Conservation (phyloP, 2,329 filamentous ascomycete species). For the Penicillium sp. region DNA sequence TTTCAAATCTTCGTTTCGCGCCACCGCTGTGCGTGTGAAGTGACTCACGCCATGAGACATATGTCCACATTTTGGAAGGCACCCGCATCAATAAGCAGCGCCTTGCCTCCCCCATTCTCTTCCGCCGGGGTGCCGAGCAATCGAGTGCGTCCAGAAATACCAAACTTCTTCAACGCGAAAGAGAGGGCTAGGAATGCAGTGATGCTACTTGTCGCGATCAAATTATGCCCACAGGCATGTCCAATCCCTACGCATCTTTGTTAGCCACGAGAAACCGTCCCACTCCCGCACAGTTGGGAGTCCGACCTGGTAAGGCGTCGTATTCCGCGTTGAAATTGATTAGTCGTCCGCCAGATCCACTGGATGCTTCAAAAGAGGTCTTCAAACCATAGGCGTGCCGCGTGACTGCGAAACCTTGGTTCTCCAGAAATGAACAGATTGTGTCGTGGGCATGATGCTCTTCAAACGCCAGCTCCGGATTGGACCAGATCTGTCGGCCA, state of each 20-base stretch:
- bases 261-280: neutral
- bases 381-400: conserved; percentile 47
- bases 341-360: conserved; percentile 36
- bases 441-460: conserved; percentile 49
- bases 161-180: conserved; percentile 37
- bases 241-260: conserved; percentile 30
- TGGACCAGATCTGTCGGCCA: conserved; percentile 35
- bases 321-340: conserved; percentile 41
- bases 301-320: conserved; percentile 33
- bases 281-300: too few species aligned
- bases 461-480: conserved; percentile 49
- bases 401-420: conserved; percentile 43
- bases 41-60: conserved; percentile 41
- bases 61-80: conserved; percentile 38
- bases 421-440: conserved; percentile 42
- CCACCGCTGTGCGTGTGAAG: too few species aligned
- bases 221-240: conserved; percentile 39
- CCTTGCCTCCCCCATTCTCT: conserved; percentile 37
- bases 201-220: conserved; percentile 33
- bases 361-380: conserved; percentile 48
- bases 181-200: conserved; percentile 43
- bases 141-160: conserved; percentile 33
- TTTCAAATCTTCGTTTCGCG: too few species aligned
- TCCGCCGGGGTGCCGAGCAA: conserved; percentile 38
- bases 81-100: conserved; percentile 39